A percentile compares a stretch with the other conserved stretches of the same genome.
Evolutionary conservation across 805 yeast species (phyloP).

Genomic region (Candida stauntonica): DNA sequence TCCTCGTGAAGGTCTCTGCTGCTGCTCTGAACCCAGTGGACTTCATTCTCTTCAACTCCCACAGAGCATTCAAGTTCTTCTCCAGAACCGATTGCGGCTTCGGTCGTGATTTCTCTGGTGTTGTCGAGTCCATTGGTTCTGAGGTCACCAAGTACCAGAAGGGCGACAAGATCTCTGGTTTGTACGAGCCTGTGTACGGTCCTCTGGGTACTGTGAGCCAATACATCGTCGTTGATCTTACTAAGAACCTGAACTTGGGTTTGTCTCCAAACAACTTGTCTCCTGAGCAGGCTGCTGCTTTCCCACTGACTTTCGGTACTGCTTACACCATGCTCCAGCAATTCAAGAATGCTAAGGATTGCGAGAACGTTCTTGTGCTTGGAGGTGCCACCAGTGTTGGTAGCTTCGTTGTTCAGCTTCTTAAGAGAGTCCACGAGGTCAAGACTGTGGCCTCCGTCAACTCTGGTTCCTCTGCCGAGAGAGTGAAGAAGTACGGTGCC

Average conservation of each 20-base stretch:
- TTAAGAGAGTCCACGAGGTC: constrained; percentile 44
- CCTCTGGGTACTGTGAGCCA: constrained; percentile 42
- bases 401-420: constrained; percentile 48
- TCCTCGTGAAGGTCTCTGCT: constrained; percentile 44
- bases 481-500: constrained; percentile 51
- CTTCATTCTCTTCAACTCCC: constrained; percentile 36
- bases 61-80: constrained; percentile 27
- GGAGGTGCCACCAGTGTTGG: constrained; percentile 80
- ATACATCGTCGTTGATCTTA: constrained; percentile 39
- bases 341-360: constrained; percentile 35
- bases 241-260: constrained; percentile 30
- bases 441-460: constrained; percentile 53
- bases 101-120: constrained; percentile 54
- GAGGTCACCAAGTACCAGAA: constrained; percentile 33
- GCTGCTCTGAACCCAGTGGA: constrained; percentile 59
- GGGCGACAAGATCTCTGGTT: constrained; percentile 56
- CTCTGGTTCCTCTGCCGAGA: constrained; percentile 43
- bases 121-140: constrained; percentile 46
- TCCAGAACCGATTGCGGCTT: constrained; percentile 28
- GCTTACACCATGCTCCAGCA: constrained; percentile 41
- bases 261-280: constrained; percentile 39
- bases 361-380: constrained; percentile 51
- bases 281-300: constrained; percentile 52
- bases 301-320: constrained; percentile 61
- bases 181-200: constrained; percentile 26